Base-by-base conservation (phyloP, 768 basidiomycete genomes). In the Mrakia gelida region DNA sequence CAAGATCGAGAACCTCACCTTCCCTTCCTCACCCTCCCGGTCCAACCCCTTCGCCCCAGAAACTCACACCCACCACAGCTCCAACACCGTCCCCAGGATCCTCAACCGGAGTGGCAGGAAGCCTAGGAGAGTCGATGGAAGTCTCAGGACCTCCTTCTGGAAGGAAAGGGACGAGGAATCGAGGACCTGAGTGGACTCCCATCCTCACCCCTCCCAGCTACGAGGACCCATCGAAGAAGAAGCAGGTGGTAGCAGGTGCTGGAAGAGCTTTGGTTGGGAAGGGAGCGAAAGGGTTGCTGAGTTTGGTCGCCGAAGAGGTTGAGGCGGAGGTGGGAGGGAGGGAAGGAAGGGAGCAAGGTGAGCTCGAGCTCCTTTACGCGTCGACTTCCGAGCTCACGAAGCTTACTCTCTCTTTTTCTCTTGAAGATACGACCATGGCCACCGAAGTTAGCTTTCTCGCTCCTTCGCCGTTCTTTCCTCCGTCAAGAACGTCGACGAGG, bases 221-320 rank as follows among this genome's bases (percentile, higher is more conserved):
- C 21, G 67, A 70, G 7, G 67, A 41, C 10, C 26, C 11, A 18
- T 21, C 67, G 38, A 41, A 26, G 67, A 26, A 23, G 26, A n/a
- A 15, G 38, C 23, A 26, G 67, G 3, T 30, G 3, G 32, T 6
- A 38, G 67, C 21, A 26, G 34, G 67, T 11, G 38, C 34, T n/a
- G 38, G 41, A 4, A 41, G 67, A n/a, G 34, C 67, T 21, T 23
- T 70, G 21, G 67, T 70, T 5, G 67, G 67, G 34, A 70, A 70
- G 67, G 67, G 67, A 34, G 67, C 67, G 38, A 38, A 70, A 23
- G 67, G 67, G 67, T n/a, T 70, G 67, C 10, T 70, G 67, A 70
- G 67, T 38, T 26, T 70, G 26, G 67, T 70, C 0, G 26, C 34
- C 2, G 67, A 70, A 23, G 67, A 70, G 65, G 65, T n/a, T 1